phyloP scores from a whole-genome alignment of 192 early-diverging fungal species.

The Linnemannia zychae region DNA sequence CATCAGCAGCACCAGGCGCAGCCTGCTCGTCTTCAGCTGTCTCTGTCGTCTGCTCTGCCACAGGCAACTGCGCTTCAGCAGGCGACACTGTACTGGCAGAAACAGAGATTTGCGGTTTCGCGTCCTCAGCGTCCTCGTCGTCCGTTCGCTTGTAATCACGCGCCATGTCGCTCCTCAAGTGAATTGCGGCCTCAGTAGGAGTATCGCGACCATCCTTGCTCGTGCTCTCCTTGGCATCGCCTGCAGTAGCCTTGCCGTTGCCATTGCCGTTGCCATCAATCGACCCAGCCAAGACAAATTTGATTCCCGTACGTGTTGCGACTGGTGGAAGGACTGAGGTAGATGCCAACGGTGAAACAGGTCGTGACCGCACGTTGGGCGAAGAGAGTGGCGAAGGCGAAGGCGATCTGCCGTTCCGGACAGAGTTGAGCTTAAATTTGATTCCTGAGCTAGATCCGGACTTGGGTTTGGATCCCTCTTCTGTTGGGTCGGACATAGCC shows the following conservation, averaged over 20 bases:
- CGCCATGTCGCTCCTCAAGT: constrained; percentile 50
- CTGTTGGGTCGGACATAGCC: not conserved
- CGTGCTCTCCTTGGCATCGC: not conserved
- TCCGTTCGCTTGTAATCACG: constrained; percentile 33
- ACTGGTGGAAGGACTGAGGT: constrained; percentile 10
- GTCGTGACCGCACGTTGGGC: constrained; percentile 16
- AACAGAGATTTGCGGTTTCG: not conserved
- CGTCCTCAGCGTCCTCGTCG: constrained; percentile 13
- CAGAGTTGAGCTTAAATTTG: constrained; percentile 42
- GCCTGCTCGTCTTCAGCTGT: not conserved
- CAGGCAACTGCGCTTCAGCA: not conserved
- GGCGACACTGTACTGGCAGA: not conserved
- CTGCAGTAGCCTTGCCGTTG: not conserved
- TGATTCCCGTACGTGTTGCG: constrained; percentile 32
- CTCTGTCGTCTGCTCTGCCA: not conserved
- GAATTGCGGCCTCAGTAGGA: constrained; percentile 26
- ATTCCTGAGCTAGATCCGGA: constrained; percentile 24
- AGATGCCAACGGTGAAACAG: constrained; percentile 29
- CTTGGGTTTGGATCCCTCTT: constrained; percentile 5
- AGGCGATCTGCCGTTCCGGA: constrained; percentile 46
- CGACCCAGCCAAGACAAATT: constrained; percentile 39
- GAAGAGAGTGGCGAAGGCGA: constrained; percentile 45
- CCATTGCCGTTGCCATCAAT: constrained; percentile 5
- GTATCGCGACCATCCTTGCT: not conserved
- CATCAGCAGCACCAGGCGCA: not conserved